Evolutionary conservation across 331 rosid genomes (phyloP).

Genomic region (Quercus tomentella): DNA sequence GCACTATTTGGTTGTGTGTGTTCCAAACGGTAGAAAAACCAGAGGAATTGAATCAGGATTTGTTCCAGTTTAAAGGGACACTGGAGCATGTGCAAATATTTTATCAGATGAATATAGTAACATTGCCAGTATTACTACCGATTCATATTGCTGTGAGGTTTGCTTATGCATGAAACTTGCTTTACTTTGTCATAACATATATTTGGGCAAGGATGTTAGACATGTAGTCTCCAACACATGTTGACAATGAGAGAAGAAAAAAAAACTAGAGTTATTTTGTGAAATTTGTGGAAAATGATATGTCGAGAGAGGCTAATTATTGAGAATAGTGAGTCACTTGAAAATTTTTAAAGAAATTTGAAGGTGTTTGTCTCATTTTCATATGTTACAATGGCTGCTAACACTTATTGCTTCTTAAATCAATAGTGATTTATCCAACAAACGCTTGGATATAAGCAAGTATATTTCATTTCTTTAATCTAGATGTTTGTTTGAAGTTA

Average conservation of each 20-base stretch:
- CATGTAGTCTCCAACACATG: background rate
- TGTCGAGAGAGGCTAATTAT: background rate
- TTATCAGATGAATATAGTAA: background rate
- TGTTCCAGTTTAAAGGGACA: background rate
- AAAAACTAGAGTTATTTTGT: too few species aligned
- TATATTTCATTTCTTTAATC: too few species aligned
- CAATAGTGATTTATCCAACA: background rate
- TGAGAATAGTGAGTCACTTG: background rate
- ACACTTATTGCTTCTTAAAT: background rate
- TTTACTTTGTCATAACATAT: background rate
- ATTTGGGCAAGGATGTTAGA: background rate
- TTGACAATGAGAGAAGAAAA: background rate
- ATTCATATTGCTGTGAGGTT: background rate
- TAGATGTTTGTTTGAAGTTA: background rate
- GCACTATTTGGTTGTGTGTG: background rate
- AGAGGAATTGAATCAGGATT: background rate
- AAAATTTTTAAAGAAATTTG: background rate
- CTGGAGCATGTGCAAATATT: background rate
- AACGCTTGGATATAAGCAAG: background rate
- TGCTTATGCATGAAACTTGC: background rate
- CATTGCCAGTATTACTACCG: background rate
- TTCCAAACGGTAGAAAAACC: background rate
- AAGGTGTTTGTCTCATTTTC: background rate
- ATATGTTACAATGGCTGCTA: background rate
- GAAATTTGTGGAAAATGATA: too few species aligned